phyloP scores from a whole-genome alignment of 371 early-diverging fungal species.

The Syncephalastrum racemosum region DNA sequence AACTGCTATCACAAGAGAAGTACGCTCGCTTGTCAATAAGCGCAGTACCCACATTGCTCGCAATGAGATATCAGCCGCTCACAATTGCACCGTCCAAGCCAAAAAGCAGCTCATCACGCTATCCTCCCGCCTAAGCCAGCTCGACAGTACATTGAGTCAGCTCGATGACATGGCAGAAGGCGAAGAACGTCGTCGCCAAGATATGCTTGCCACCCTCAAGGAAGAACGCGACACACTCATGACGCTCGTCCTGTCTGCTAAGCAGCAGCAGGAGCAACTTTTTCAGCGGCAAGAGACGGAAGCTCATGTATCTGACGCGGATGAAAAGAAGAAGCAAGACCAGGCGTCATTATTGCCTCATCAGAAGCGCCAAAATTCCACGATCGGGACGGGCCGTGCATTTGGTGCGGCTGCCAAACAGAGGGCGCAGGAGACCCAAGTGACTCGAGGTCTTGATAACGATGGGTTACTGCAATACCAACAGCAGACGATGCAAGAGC shows the following conservation, averaged over 20 bases:
- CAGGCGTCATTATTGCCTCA: neutral
- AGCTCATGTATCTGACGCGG: too few relatives aligned
- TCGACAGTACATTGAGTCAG: constrained; percentile 57
- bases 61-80: constrained; percentile 76
- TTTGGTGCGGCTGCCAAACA: constrained; percentile 65
- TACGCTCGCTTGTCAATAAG: constrained; percentile 68
- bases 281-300: neutral
- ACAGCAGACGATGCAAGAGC: constrained; percentile 73
- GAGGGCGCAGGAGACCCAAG: constrained; percentile 65
- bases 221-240: constrained; percentile 69
- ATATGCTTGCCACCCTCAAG: constrained; percentile 70
- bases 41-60: constrained; percentile 70
- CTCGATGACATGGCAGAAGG: constrained; percentile 56
- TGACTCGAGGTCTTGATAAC: constrained; percentile 76
- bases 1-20: constrained; percentile 64
- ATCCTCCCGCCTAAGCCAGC: constrained; percentile 48
- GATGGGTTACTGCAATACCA: constrained; percentile 78
- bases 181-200: constrained; percentile 76
- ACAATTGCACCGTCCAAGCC: constrained; percentile 77
- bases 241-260: constrained; percentile 52
- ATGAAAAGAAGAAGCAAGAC: too few relatives aligned
- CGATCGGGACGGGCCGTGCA: constrained; percentile 44
- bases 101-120: constrained; percentile 67
- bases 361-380: constrained; percentile 3
- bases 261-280: constrained; percentile 20